Evolutionary conservation across 495 filamentous ascomycete genomes (phyloP), one percentile per base, ranked within the genome.

Genomic region (Parachaetomium inaequale): DNA sequence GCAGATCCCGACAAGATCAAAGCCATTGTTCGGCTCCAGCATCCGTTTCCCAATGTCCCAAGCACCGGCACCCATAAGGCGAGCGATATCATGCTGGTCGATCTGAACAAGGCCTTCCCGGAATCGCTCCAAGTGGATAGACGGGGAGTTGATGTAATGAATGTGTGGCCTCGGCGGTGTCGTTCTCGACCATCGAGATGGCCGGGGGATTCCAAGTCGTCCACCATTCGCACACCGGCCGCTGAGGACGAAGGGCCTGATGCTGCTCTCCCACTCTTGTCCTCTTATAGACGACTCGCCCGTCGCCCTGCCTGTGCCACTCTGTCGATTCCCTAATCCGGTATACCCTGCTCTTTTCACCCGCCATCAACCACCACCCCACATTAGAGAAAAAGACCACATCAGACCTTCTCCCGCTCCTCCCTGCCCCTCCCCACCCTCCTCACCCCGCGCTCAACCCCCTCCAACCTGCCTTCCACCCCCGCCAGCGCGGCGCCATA

Each of bases 401-500:
- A 15, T 46, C 19, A 46, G 10, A 46, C 19, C 42, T 46, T 46
- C 42, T 55, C 40, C 31, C 60, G 70, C 57, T 69, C 67, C 55
- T 70, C 71, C 46, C 68, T 64, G 2, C 56, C 40, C 72, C 61
- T 68, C 72, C 90, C 88, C 36, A 71, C 71, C 66, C 88, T 78
- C 71, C 82, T 77, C 3, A 93, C 81, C 21, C 79, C 77, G 64
- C 81, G 79, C 76, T 95, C 92, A 10, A 88, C 82, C 59, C 78
- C 81, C 70, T 83, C 82, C 29, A 94, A 65, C 63, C 89, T 73
- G 6, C 82, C 82, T 74, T 96, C 90, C 67, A 86, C 86, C 42
- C 90, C 88, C 12, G 87, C 87, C 80, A 91, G 89, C 58, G 81
- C 86, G 63, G 88, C 84, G 0, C 88, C 87, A 65, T 82, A 84